phyloP scores from a whole-genome alignment of 1,139 yeast genomes.

The Saccharomyces hybrid region DNA sequence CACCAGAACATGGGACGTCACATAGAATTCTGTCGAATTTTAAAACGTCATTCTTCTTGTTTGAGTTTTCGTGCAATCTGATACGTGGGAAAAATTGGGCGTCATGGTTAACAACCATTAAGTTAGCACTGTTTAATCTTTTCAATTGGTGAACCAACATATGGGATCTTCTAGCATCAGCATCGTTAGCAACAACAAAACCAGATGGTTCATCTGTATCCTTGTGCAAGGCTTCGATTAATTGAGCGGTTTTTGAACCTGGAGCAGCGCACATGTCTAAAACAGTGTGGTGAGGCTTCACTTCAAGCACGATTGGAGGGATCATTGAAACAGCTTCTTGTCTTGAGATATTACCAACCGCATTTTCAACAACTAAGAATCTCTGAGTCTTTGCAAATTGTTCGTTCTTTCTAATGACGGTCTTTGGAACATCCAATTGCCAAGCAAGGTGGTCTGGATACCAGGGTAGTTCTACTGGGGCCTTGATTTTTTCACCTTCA shows the following conservation, averaged over 20 bases:
- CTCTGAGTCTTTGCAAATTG: constrained; percentile 84
- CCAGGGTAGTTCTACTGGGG: constrained; percentile 69
- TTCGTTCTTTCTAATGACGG: constrained; percentile 80
- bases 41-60: constrained; percentile 37
- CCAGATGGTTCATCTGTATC: constrained; percentile 66
- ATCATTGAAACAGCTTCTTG: constrained; percentile 99
- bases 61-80: constrained; percentile 35
- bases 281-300: constrained; percentile 83
- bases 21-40: constrained; percentile 90
- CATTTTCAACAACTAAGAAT: constrained; percentile 88
- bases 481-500: constrained; percentile 39
- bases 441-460: constrained; percentile 86
- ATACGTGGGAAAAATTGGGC: constrained; percentile 93
- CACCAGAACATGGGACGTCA: constrained; percentile 99
- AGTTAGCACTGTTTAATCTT: constrained; percentile 85
- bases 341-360: constrained; percentile 92
- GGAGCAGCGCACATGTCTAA: constrained; percentile 99
- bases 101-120: constrained; percentile 92
- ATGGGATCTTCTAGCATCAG: constrained; percentile 91
- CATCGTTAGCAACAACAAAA: constrained; percentile 90
- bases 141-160: constrained; percentile 98
- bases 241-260: constrained; percentile 95
- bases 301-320: constrained; percentile 89
- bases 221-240: constrained; percentile 82
- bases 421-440: constrained; percentile 88